A percentile compares a stretch with the other conserved stretches of the same genome.
Conservation (phyloP, 176 grass and related monocot species). For the Metroxylon sagu region DNA sequence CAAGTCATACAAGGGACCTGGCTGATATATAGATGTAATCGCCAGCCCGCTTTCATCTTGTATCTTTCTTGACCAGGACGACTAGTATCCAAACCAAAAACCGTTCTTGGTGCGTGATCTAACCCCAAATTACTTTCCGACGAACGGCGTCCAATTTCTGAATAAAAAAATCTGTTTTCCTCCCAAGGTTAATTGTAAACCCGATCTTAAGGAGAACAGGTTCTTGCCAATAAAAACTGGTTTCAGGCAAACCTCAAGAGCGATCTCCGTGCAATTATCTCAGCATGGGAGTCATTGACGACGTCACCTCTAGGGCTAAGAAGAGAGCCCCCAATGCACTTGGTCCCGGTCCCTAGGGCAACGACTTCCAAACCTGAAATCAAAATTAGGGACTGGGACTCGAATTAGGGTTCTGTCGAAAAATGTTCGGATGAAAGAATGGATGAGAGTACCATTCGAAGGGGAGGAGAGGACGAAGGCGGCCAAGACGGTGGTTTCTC, state of each 20-base stretch:
- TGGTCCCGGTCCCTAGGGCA: slow-evolving; percentile 68
- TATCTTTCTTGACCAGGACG: slow-evolving; percentile 19
- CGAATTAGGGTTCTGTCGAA: not conserved
- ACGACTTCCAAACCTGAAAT: slow-evolving; percentile 36
- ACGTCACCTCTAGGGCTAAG: slow-evolving; percentile 46
- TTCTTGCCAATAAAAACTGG: not conserved
- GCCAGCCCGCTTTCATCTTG: slow-evolving; percentile 38
- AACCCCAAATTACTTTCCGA: not conserved
- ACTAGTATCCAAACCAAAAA: slow-evolving; percentile 33
- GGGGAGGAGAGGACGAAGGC: slow-evolving; percentile 61
- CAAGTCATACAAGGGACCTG: slow-evolving; percentile 51
- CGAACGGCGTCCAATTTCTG: slow-evolving; percentile 29
- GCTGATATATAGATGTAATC: slow-evolving; percentile 70
- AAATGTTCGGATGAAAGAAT: not conserved
- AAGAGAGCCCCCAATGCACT: slow-evolving; percentile 61
- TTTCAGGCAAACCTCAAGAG: slow-evolving; percentile 31
- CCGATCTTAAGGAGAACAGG: not conserved
- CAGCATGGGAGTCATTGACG: slow-evolving; percentile 75
- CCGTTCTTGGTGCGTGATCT: not conserved
- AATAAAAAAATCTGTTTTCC: slow-evolving; percentile 37
- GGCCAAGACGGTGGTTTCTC: slow-evolving; percentile 73
- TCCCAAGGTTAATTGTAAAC: not conserved
- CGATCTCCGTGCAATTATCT: slow-evolving; percentile 68
- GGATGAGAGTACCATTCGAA: slow-evolving; percentile 13
- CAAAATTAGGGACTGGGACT: not conserved